Percentiles rank a stretch among this genome's conserved stretches.
phyloP scores from a whole-genome alignment of 176 grass and related monocot genomes.

The Aegilops speltoides region DNA sequence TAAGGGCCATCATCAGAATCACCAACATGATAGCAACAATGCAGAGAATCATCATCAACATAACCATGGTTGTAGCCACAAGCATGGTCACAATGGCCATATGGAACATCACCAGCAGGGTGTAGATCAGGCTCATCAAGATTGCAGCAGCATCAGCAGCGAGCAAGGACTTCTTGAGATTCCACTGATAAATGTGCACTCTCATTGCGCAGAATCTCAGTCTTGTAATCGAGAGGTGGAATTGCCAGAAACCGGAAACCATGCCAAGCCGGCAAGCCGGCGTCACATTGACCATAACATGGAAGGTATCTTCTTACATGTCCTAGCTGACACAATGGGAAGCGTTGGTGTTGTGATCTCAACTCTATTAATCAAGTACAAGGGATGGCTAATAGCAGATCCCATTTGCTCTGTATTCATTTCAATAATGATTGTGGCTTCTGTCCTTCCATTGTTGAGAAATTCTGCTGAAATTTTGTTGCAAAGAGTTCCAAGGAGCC shows the following conservation, averaged over 20 bases:
- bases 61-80: conserved; percentile 52
- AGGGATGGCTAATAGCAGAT: conserved; percentile 93
- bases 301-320: conserved; percentile 99
- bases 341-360: conserved; percentile 91
- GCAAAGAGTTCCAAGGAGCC: conserved; percentile 86
- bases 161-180: conserved; percentile 41
- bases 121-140: conserved; percentile 42
- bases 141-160: neutral
- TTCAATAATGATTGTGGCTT: conserved; percentile 88
- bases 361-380: conserved; percentile 93
- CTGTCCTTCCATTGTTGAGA: conserved; percentile 82
- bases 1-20: conserved; percentile 29
- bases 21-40: neutral
- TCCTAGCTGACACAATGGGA: conserved; percentile 97
- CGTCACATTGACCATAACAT: conserved; percentile 93
- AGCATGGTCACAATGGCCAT: conserved; percentile 55
- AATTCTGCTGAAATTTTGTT: conserved; percentile 99
- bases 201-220: conserved; percentile 33
- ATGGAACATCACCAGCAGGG: conserved; percentile 39
- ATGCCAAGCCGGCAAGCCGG: conserved; percentile 33
- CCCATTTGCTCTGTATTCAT: conserved; percentile 98
- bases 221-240: conserved; percentile 28
- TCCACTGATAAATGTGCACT: conserved; percentile 26
- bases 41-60: conserved; percentile 13
- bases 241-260: conserved; percentile 21